Evolutionary conservation across 306 rosid species (phyloP), one percentile per base, ranked within the genome.

Genomic region (Sicyos baderoa): DNA sequence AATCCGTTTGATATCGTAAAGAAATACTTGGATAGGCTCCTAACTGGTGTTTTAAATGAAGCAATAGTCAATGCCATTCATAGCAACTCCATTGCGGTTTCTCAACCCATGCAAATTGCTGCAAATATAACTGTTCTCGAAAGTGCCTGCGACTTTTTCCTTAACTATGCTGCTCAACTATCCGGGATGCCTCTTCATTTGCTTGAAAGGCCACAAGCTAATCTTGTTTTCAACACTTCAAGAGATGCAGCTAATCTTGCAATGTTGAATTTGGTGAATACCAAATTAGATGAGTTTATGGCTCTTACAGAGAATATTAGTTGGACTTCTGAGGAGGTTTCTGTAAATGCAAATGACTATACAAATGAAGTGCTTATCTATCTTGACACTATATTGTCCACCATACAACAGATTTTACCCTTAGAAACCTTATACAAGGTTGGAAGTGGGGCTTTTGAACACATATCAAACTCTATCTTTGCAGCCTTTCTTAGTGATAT

Each of bases 21-120:
- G 80, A 90, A 80, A 73, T 88, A 84, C 72, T 57, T 88, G 76
- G 90, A 93, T 78, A 90, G 76, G 78, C 79, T 90, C 42, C 71
- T 93, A 68, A 86, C 85, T 57, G 94, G 90, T 52, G 86, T 82
- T 21, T 63, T 93, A 62, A 93, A 88, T 74, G 97, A 84, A 77
- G 72, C 73, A 29, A 76, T 92, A 57, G 91, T 89, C 7, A 72
- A 84, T 37, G 82, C 76, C 4, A 84, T 93, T 70, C 80, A 84
- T 56, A 73, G 86, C 37, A 79, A 85, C 55, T 83, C 14, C 73
- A 82, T 85, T 68, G 84, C 79, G 5, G 82, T 87, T 32, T 79
- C 96, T 73, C 95, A 83, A 66, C 96, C 96, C 71, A 92, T 92
- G 96, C 98, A 92, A 85, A 80, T 89, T 27, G 95, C 96, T 70